These are phyloP conservation scores for Pyrus hybrid DNA, from an alignment of 331 rosid species.

Conservation along the genomic window DNA sequence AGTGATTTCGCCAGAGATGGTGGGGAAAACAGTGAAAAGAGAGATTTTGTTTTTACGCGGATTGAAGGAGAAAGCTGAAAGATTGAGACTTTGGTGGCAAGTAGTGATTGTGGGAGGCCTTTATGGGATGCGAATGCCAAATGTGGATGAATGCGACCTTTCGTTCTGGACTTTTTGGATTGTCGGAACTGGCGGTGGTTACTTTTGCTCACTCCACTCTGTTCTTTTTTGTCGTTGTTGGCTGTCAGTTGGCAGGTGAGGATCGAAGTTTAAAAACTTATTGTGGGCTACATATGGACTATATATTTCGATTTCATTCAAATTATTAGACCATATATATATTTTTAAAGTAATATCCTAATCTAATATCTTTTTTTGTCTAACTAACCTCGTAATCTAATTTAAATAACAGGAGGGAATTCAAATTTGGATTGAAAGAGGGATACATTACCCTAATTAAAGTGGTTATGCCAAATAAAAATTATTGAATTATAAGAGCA, in stretches of 20 bases:
- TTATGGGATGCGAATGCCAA: slow-evolving; percentile 10
- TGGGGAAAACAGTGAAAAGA: slow-evolving; percentile 21
- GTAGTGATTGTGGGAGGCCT: slow-evolving; percentile 17
- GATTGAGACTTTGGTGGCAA: neutral
- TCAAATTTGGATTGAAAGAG: neutral
- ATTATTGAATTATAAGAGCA: no score
- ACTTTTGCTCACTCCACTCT: neutral
- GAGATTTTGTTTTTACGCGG: slow-evolving; percentile 12
- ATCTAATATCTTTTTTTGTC: no score
- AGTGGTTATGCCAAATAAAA: neutral
- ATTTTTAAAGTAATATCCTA: no score
- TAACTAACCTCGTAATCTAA: neutral
- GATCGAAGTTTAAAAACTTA: neutral
- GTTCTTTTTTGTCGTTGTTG: neutral
- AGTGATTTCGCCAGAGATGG: neutral
- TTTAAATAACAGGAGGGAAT: neutral
- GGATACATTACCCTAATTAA: no score
- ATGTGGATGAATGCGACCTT: slow-evolving; percentile 38
- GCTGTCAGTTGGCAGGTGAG: neutral
- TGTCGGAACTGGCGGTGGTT: slow-evolving; percentile 34
- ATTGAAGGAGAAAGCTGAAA: neutral
- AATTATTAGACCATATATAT: no score
- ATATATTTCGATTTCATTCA: neutral
- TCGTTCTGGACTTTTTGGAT: slow-evolving; percentile 15
- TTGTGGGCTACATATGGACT: neutral